Percentiles rank a stretch among this genome's conserved stretches.
Conservation (phyloP, 169 alveolate species). For the Plasmodium relictum region DNA sequence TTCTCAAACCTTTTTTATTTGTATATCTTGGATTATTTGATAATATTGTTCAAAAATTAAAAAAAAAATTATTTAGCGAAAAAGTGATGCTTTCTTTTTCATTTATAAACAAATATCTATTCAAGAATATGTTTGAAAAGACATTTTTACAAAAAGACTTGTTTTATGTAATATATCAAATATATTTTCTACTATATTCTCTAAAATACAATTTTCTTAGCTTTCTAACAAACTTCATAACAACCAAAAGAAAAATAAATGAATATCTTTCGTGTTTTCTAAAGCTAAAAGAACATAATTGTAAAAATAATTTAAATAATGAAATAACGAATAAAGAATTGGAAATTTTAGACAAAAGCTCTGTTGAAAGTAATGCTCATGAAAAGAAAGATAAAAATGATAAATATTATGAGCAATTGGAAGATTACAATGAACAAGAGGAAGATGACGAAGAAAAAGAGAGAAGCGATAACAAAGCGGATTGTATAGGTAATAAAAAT, state of each 20-base stretch:
- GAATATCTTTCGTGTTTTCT: slow-evolving; percentile 34
- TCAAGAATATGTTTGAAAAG: slow-evolving; percentile 59
- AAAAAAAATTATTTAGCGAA: slow-evolving; percentile 37
- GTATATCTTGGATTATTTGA: slow-evolving; percentile 55
- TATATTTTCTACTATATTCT: slow-evolving; percentile 44
- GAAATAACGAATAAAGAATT: neutral
- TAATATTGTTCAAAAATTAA: slow-evolving; percentile 19
- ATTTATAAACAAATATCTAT: slow-evolving; percentile 69
- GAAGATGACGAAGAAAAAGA: neutral
- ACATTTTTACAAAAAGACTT: slow-evolving; percentile 62
- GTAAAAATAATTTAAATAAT: neutral
- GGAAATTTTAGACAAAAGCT: neutral
- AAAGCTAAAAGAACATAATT: slow-evolving; percentile 32
- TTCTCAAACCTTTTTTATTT: slow-evolving; percentile 66
- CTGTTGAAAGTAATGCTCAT: slow-evolving; percentile 1
- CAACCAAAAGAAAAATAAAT: slow-evolving; percentile 49
- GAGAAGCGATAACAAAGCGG: neutral
- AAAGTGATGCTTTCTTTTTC: slow-evolving; percentile 28
- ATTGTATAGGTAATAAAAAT: neutral
- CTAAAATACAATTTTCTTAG: slow-evolving; percentile 47
- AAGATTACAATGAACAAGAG: neutral
- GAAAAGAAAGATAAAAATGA: neutral
- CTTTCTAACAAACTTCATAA: slow-evolving; percentile 11
- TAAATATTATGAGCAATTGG: neutral
- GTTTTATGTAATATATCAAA: slow-evolving; percentile 63